phyloP scores from a whole-genome alignment of 2,329 filamentous ascomycete genomes.

The Xylariaceae sp. region DNA sequence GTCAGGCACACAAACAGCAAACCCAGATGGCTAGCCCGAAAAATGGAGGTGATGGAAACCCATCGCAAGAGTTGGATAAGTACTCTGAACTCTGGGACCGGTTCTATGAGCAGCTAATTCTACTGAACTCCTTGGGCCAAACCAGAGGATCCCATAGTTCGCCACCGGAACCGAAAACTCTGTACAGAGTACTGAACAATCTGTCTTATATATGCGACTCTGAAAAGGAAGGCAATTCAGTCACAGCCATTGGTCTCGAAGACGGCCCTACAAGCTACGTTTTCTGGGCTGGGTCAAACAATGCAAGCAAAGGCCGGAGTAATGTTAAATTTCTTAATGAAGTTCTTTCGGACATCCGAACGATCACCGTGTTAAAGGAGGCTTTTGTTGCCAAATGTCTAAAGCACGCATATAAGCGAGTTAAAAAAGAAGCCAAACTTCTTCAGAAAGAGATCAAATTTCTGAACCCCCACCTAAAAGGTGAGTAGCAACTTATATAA shows the following conservation, averaged over 20 bases:
- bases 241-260: conserved; percentile 44
- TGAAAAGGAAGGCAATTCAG: conserved; percentile 41
- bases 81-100: conserved; percentile 20
- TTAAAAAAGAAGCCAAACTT: conserved; percentile 13
- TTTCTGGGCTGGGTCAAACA: conserved; percentile 45
- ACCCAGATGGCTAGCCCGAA: too few relatives aligned
- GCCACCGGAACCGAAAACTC: conserved; percentile 10
- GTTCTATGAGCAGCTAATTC: conserved; percentile 38
- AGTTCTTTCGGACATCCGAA: conserved; percentile 21
- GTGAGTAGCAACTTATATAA: conserved; percentile 9
- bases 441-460: conserved; percentile 3
- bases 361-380: conserved; percentile 1
- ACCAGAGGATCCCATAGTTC: conserved; percentile 29
- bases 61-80: too few relatives aligned
- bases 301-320: conserved; percentile 10
- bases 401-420: conserved; percentile 17
- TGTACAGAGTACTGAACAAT: conserved; percentile 34
- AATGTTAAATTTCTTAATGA: conserved; percentile 30
- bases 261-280: conserved; percentile 27
- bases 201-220: conserved; percentile 45
- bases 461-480: background rate
- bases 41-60: too few relatives aligned
- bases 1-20: too few relatives aligned
- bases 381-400: background rate
- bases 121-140: conserved; percentile 31